phyloP scores from a whole-genome alignment of 495 filamentous ascomycete genomes.

The Penicillium waksmanii region DNA sequence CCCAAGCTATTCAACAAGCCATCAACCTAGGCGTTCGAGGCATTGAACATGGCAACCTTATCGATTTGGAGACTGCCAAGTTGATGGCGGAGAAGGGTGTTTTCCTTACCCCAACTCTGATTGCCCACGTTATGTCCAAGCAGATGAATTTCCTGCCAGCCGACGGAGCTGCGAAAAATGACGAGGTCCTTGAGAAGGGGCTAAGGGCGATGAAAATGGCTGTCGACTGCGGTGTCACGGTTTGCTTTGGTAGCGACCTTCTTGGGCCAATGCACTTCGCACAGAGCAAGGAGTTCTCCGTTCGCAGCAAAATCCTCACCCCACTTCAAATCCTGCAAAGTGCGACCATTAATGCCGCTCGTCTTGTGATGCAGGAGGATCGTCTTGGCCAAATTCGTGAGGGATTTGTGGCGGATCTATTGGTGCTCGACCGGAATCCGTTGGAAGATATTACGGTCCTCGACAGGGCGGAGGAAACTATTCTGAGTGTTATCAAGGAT shows the following conservation, averaged over 20 bases:
- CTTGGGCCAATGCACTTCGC: slow-evolving; percentile 49
- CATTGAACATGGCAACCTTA: slow-evolving; percentile 60
- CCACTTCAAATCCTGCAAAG: slow-evolving; percentile 49
- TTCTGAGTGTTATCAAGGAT: slow-evolving; percentile 53
- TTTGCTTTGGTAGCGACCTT: slow-evolving; percentile 60
- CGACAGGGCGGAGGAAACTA: slow-evolving; percentile 43
- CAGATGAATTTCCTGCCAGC: slow-evolving; percentile 44
- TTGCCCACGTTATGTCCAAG: slow-evolving; percentile 54
- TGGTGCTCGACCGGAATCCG: slow-evolving; percentile 48
- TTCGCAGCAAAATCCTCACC: slow-evolving; percentile 46
- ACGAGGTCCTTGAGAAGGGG: slow-evolving; percentile 50
- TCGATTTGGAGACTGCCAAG: slow-evolving; percentile 52
- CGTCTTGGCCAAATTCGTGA: slow-evolving; percentile 45
- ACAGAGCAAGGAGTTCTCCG: slow-evolving; percentile 53
- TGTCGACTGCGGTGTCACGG: slow-evolving; percentile 49
- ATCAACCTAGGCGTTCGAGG: slow-evolving; percentile 56
- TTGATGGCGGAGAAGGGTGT: slow-evolving; percentile 48
- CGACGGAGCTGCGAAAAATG: slow-evolving; percentile 47
- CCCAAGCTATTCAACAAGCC: slow-evolving; percentile 52
- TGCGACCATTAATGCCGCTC: slow-evolving; percentile 55
- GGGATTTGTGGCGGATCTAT: slow-evolving; percentile 46
- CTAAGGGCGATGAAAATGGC: slow-evolving; percentile 48
- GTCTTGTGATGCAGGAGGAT: slow-evolving; percentile 42
- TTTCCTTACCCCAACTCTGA: slow-evolving; percentile 56
- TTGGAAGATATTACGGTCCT: slow-evolving; percentile 55